Evolutionary conservation across 345 rosid genomes (phyloP), one percentile per base, ranked within the genome.

Genomic region (Salix udensis): DNA sequence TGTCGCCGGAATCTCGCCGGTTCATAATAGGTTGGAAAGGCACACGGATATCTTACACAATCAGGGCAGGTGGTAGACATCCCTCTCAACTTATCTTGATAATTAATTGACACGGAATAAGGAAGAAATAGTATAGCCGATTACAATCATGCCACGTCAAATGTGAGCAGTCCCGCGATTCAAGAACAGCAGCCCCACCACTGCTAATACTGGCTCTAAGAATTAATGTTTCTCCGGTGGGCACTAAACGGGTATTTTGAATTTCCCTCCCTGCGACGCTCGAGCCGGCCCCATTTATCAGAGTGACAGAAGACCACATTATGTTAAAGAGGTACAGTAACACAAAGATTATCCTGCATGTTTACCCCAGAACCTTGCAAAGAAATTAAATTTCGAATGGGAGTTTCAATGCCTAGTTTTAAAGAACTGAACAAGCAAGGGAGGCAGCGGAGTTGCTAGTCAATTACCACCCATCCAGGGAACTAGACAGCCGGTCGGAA

Each of bases 281-380:
- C 31, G 15, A 36, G 73, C n/a, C 30, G 84, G 81, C 31, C 79
- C 85, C 80, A 67, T 68, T 24, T 42, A 31, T 40, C 23, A 42
- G 7, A 39, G 52, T 46, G 50, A 37, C 36, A 31, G 0, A 31
- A 76, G 81, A 76, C 86, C 82, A 68, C 80, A 42, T 71, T 70
- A 76, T 48, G 76, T 42, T 34, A 65, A n/a, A 18, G 55, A 34
- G n/a, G 30, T 74, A 16, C 52, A 66, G 19, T 30, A 65, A 30
- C 36, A n/a, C 11, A 60, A 23, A 60, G 24, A 8, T 12, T 10
- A 19, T 26, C 15, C 65, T 60, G 30, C 15, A n/a, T 21, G 12
- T 23, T 60, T 26, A 21, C 65, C 24, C 24, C 26, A 60, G 15
- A 60, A 60, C 26, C 24, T 21, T 1, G 53, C 53, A 60, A 60